Evolutionary conservation across 2,329 filamentous ascomycete genomes (phyloP), one percentile per base, ranked within the genome.

Genomic region (Epicoccum sorghinum): DNA sequence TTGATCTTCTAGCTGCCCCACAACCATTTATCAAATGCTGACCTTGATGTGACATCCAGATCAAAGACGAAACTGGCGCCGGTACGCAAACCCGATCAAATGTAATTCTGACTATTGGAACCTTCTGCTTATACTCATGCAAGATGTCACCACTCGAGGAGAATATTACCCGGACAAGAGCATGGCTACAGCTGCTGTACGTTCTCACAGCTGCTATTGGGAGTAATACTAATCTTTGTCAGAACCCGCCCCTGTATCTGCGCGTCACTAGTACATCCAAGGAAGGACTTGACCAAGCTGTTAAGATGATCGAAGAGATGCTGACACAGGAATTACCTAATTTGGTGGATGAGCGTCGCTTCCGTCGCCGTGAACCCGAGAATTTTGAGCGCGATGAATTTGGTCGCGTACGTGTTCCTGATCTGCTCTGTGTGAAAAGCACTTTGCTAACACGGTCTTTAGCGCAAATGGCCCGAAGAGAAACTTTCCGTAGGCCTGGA

Each of bases 391-490:
- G 91, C 55, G 93, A 97, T 69, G 91, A 96, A 71, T 92, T 89
- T 74, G 93, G 93, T 62, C 86, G 93, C 69, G 91, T 96, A 85
- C 71, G 82, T 50, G 2, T 14, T 23, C 7, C 23, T 1, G 35
- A 30, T 14, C 32, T n/a, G n/a, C 25, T 13, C 0, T 27, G 13
- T 14, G n/a, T 40, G 12, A 39, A 22, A 23, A 41, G 47, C 13
- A 23, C 14, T 39, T 46, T 51, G 52, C 68, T 76, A 53, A 77
- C 59, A 44, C 41, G 6, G 4, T 24, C 37, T 22, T 29, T 63
- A 96, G 91, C 91, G 93, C 64, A 99, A 98, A 90, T 99, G 95
- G 95, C 93, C 95, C 1, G 95, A 98, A 71, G 92, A 97, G 78
- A 91, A 90, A 67, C 96, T 99, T 44, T 88, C 91, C 1, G 93